These are phyloP conservation scores for Suillus subalutaceus DNA, from an alignment of 768 basidiomycete species.

Conservation along the genomic window DNA sequence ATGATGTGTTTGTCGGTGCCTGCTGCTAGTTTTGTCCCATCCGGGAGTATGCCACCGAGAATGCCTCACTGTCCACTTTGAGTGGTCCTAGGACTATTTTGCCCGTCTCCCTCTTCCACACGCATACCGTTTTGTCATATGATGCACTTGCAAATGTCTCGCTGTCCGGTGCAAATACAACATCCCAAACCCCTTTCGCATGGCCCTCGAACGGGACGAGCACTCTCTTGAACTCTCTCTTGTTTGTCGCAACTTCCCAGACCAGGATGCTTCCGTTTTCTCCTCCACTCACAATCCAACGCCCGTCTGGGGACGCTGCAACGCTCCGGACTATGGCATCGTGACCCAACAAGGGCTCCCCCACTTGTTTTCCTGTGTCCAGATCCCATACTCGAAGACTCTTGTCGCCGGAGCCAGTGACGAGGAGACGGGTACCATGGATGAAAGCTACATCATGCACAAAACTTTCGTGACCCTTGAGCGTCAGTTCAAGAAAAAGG, in stretches of 20 bases:
- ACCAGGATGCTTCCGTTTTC: conserved; percentile 8
- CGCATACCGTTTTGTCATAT: not conserved
- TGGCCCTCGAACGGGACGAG: not conserved
- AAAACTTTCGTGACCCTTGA: not conserved
- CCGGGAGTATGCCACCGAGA: not conserved
- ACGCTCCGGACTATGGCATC: conserved; percentile 33
- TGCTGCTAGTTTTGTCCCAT: conserved; percentile 7
- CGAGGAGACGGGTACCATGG: not conserved
- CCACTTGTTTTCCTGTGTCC: conserved; percentile 27
- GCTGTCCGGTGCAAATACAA: not conserved
- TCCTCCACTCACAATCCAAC: conserved; percentile 15
- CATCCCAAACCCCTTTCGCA: rapidly evolving
- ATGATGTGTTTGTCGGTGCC: conserved; percentile 8
- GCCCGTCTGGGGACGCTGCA: conserved; percentile 29
- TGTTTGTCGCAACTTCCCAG: not conserved
- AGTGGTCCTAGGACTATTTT: not conserved
- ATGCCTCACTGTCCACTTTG: not conserved
- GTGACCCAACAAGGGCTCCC: conserved; percentile 14
- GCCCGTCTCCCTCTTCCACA: conserved; percentile 1
- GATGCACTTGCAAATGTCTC: conserved; percentile 4
- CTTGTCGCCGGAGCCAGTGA: not conserved
- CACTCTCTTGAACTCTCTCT: not conserved
- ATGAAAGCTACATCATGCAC: not conserved
- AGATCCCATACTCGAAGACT: conserved; percentile 15
- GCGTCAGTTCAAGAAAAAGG: not conserved